Conservation (phyloP, 441 rosid genomes). For the Metrosideros polymorpha region DNA sequence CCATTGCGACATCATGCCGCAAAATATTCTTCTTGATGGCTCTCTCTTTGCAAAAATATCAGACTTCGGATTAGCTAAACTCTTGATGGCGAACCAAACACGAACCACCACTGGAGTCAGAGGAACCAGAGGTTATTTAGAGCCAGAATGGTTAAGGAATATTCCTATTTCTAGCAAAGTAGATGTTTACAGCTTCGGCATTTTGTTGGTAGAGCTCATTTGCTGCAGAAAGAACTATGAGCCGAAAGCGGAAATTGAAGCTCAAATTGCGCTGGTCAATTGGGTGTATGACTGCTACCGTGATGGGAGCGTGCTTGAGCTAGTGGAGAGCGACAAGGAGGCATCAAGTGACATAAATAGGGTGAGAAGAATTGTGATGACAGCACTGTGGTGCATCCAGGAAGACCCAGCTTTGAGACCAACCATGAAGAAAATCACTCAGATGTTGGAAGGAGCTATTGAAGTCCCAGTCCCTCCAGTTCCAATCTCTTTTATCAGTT, state of each 20-base stretch:
- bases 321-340: slow-evolving; percentile 28
- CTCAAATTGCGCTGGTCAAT: slow-evolving; percentile 19
- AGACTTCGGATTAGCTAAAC: slow-evolving; percentile 39
- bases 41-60: slow-evolving; percentile 19
- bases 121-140: slow-evolving; percentile 36
- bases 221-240: slow-evolving; percentile 29
- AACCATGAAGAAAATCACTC: background rate
- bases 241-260: background rate
- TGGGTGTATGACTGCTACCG: slow-evolving; percentile 34
- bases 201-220: slow-evolving; percentile 37
- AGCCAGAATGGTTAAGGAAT: slow-evolving; percentile 36
- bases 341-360: slow-evolving; percentile 19
- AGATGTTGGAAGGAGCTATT: background rate
- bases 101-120: slow-evolving; percentile 15
- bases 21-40: slow-evolving; percentile 34
- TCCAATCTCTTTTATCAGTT: background rate
- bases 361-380: slow-evolving; percentile 32
- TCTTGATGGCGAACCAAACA: slow-evolving; percentile 24
- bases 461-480: background rate
- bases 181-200: slow-evolving; percentile 48
- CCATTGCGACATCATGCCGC: slow-evolving; percentile 42
- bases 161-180: slow-evolving; percentile 37
- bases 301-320: background rate
- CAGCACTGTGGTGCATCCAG: slow-evolving; percentile 44
- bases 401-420: background rate